Evolutionary conservation across 805 yeast genomes (phyloP).

Genomic region (Candida tibetensis): DNA sequence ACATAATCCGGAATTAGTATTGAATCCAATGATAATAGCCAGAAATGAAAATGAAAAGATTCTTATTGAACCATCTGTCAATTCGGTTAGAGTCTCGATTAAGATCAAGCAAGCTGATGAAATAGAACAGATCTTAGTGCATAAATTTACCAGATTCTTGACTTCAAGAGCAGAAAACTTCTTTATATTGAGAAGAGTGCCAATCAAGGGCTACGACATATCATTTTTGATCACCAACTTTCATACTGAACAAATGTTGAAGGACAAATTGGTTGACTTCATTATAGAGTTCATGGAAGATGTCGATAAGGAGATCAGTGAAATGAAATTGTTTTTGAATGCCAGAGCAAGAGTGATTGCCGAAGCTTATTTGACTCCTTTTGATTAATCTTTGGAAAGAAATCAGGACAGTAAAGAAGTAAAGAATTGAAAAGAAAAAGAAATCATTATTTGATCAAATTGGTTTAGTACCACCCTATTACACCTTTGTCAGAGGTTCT

Average conservation of each 20-base stretch:
- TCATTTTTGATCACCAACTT: conserved; percentile 89
- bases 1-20: conserved; percentile 72
- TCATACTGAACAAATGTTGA: conserved; percentile 94
- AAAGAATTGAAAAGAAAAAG: too few relatives aligned
- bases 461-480: background rate
- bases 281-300: conserved; percentile 99
- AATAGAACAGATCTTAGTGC: conserved; percentile 90
- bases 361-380: conserved; percentile 89
- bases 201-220: conserved; percentile 88
- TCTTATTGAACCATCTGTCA: conserved; percentile 89
- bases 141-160: conserved; percentile 88
- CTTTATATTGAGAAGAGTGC: conserved; percentile 85
- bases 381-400: too few relatives aligned
- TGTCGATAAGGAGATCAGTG: conserved; percentile 97
- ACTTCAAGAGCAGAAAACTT: conserved; percentile 96
- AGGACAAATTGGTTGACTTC: conserved; percentile 92
- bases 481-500: background rate
- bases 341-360: conserved; percentile 98
- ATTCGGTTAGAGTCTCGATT: conserved; percentile 86
- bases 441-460: background rate
- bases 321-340: conserved; percentile 93
- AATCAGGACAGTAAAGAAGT: too few relatives aligned
- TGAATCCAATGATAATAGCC: conserved; percentile 86
- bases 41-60: conserved; percentile 93
- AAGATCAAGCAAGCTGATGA: conserved; percentile 97